Percentiles rank a stretch among this genome's conserved stretches.
Evolutionary conservation across 2,329 filamentous ascomycete genomes (phyloP).

Genomic region (Epichloe sp.): DNA sequence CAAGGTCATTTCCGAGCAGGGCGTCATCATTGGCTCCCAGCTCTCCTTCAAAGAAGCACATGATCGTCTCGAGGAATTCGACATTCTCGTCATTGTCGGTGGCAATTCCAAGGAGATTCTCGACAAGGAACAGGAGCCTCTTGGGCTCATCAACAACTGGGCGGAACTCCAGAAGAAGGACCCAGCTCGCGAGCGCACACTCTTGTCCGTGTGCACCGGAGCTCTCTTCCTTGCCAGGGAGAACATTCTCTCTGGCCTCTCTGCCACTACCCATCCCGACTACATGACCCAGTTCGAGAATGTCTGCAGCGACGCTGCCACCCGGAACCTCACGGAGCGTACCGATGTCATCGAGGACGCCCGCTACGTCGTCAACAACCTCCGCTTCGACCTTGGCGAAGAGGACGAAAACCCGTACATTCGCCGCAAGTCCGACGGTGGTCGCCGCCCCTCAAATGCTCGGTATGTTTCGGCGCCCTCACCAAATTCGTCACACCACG

Average conservation of each 20-base stretch:
- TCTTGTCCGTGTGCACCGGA: conserved; percentile 70
- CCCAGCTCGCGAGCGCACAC: conserved; percentile 64
- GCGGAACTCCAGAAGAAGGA: conserved; percentile 70
- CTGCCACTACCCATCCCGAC: conserved; percentile 73
- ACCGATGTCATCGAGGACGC: conserved; percentile 71
- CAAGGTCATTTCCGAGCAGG: conserved; percentile 45
- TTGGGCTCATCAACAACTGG: conserved; percentile 62
- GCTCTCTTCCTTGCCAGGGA: conserved; percentile 63
- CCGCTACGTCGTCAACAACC: conserved; percentile 83
- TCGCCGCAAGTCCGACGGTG: conserved; percentile 57
- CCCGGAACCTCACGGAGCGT: conserved; percentile 57
- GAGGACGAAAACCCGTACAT: conserved; percentile 77
- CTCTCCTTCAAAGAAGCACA: conserved; percentile 69
- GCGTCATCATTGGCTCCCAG: conserved; percentile 58
- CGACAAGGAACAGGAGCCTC: conserved; percentile 54
- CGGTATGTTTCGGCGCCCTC: conserved; percentile 30
- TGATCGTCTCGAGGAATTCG: conserved; percentile 60
- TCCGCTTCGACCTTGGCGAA: conserved; percentile 72
- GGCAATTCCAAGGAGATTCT: conserved; percentile 52
- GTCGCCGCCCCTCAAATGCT: conserved; percentile 46
- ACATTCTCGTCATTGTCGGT: conserved; percentile 66
- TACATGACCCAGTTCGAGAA: conserved; percentile 70
- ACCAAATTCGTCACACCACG: too few relatives aligned
- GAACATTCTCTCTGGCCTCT: conserved; percentile 65
- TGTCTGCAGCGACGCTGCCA: conserved; percentile 60